These are phyloP conservation scores for Sungouiozyma intestinalis DNA, from an alignment of 805 yeast genomes.

Conservation along the genomic window DNA sequence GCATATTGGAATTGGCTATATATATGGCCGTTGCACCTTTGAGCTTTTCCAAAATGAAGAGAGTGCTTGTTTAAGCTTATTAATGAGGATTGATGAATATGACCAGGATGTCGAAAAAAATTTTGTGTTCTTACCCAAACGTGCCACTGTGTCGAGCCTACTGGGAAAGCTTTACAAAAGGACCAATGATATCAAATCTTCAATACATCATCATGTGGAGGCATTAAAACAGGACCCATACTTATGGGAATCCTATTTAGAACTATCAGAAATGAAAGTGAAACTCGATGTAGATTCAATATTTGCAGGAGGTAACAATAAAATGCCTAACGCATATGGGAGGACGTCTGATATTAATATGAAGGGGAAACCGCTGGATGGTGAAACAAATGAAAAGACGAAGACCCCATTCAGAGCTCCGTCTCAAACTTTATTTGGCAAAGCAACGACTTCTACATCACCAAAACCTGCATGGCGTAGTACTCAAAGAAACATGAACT, in stretches of 20 bases:
- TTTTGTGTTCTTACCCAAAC: slow-evolving; percentile 45
- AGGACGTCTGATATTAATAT: neutral
- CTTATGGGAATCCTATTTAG: slow-evolving; percentile 79
- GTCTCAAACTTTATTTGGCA: neutral
- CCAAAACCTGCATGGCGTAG: neutral
- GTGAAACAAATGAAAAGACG: neutral
- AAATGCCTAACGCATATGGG: neutral
- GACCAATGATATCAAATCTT: slow-evolving; percentile 50
- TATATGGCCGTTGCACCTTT: slow-evolving; percentile 56
- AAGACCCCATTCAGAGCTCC: neutral
- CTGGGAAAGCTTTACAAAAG: slow-evolving; percentile 58
- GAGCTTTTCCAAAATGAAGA: slow-evolving; percentile 12
- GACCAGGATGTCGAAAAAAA: neutral
- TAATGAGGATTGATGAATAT: slow-evolving; percentile 6
- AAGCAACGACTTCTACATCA: neutral
- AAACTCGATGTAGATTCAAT: slow-evolving; percentile 35
- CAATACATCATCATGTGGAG: slow-evolving; percentile 55
- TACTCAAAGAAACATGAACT: neutral
- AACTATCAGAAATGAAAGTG: slow-evolving; percentile 62
- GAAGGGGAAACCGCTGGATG: neutral
- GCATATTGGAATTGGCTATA: slow-evolving; percentile 67
- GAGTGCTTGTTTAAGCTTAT: slow-evolving; percentile 8
- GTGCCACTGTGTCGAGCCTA: slow-evolving; percentile 56
- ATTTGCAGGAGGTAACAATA: slow-evolving; percentile 4
- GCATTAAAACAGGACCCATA: slow-evolving; percentile 69